Base-by-base conservation (phyloP, 805 yeast genomes). In the Candida boleticola region DNA sequence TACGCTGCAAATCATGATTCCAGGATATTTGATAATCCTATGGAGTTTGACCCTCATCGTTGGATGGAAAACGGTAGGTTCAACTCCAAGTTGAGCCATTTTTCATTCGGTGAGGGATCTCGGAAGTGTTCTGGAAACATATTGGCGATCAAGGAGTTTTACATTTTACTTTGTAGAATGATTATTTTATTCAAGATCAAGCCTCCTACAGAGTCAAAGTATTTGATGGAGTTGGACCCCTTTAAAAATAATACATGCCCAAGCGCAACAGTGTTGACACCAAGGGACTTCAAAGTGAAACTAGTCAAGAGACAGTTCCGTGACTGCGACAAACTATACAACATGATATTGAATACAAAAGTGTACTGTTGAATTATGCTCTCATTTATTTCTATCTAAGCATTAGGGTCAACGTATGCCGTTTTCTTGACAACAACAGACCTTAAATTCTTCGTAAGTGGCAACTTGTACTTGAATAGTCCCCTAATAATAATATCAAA, bases 401-500 rank as follows among this genome's bases (percentile, higher is more conserved):
- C 37, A 26, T 23, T 56, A 5, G 88, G 87, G 57, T 83, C 82
- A 18, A 85, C 74, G 27, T 66, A 63, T 3, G 77, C 72, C 5
- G 76, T 68, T 51, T 79, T 79, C 45, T 81, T 82, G 7, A 86
- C 80, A 2, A 82, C 79, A 3, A 83, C 74, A 0, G 85, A 75
- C 53, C 77, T 75, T 37, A 70, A 71, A 6, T 73, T 68, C 37
- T 56, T 54, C 29, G 61, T 54, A 48, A 90, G 70, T 1, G 96
- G 93, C 40, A 89, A 68, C 38, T 76, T 78, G 61, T 92, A 92
- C 54, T 78, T 80, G 57, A 92, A 73, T 18, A 83, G 80, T 1
- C 98, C 98, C 38, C 95, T 71, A 3, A 92, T 73, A 17, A 89
- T 85, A 50, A 92, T 67, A 46, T 89, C 96, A 60, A 90, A 92